A percentile compares a stretch with the other conserved stretches of the same genome.
Conservation (phyloP, 345 rosid genomes). For the Excoecaria cochinchinensis region DNA sequence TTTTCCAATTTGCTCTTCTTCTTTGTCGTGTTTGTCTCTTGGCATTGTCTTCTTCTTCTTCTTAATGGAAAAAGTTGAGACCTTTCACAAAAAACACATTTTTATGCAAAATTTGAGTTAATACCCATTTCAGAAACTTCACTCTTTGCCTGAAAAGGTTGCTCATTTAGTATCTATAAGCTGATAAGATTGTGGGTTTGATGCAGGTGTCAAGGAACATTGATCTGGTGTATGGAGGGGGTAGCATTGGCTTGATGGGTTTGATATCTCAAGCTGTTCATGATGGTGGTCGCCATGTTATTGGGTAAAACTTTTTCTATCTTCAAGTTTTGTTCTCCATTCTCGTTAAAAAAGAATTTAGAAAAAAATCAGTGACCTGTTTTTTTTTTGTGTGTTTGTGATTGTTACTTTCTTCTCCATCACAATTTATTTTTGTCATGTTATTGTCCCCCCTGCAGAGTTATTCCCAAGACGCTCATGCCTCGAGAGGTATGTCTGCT, state of each 20-base stretch:
- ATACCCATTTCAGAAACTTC: slow-evolving; percentile 11
- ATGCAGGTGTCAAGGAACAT: slow-evolving; percentile 91
- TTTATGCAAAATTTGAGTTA: slow-evolving; percentile 18
- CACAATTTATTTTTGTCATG: slow-evolving; percentile 54
- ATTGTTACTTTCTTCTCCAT: slow-evolving; percentile 27
- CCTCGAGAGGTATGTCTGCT: slow-evolving; percentile 98
- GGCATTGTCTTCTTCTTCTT: not conserved
- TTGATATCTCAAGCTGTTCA: slow-evolving; percentile 98
- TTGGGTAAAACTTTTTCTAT: slow-evolving; percentile 58
- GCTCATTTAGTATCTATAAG: slow-evolving; percentile 9
- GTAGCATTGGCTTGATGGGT: slow-evolving; percentile 99
- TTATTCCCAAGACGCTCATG: slow-evolving; percentile 99
- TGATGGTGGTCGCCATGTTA: slow-evolving; percentile 99
- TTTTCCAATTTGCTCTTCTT: slow-evolving; percentile 2
- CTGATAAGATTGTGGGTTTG: slow-evolving; percentile 20
- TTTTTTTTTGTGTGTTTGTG: slow-evolving; percentile 9
- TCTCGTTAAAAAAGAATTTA: slow-evolving; percentile 12
- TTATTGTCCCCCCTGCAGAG: slow-evolving; percentile 81
- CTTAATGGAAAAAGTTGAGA: not conserved
- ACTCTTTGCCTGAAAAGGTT: not conserved
- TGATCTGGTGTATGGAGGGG: slow-evolving; percentile 99
- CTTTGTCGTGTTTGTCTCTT: slow-evolving; percentile 3
- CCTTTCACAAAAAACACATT: slow-evolving; percentile 9
- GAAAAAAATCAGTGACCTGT: slow-evolving; percentile 31
- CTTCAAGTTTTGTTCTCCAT: not conserved